Base-by-base conservation (phyloP, 176 grass and related monocot species). In the Oryza meridionalis region DNA sequence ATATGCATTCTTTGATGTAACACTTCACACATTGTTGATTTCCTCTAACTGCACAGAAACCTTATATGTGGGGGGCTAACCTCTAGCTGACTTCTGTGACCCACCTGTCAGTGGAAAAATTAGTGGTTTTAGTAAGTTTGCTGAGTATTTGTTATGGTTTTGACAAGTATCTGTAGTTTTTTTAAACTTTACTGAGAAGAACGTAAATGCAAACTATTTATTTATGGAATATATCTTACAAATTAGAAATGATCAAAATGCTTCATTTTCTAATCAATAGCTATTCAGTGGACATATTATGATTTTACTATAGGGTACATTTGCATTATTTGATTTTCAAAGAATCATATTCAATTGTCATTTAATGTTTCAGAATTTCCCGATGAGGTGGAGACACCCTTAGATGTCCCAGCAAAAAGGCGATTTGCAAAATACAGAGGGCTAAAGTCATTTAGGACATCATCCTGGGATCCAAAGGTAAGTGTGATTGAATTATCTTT, bases 321-420 rank as follows among this genome's bases (percentile, higher is more conserved):
- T 70, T 31, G 26, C 44, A 17, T 81, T 44, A 73, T 24, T 24
- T 68, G 33, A 53, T 81, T 83, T 42, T 65, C 31, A 72, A 75
- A 83, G 13, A 7, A 29, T 45, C 62, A 62, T 61, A 85, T 33
- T 16, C 35, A 77, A 19, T 81, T 80, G n/a, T 62, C 42, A 62
- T 51, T 7, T 77, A 35, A 74, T 68, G 77, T 90, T 85, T 65
- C 91, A 98, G 96, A 98, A 81, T 98, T 94, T 88, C 96, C 96
- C 19, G 96, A 98, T 87, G 96, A 98, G 83, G 93, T 98, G 83
- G 96, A 98, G 67, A 98, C 96, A 42, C 96, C 96, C 73, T 77
- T 98, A 62, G 91, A 95, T 90, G 63, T 92, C 16, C 96, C 89
- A 21, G 96, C 96, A 73, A 98, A 90, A 84, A 98, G 83, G 51